Evolutionary conservation across 306 rosid species (phyloP), one percentile per base, ranked within the genome.

Genomic region (Comarum palustre): DNA sequence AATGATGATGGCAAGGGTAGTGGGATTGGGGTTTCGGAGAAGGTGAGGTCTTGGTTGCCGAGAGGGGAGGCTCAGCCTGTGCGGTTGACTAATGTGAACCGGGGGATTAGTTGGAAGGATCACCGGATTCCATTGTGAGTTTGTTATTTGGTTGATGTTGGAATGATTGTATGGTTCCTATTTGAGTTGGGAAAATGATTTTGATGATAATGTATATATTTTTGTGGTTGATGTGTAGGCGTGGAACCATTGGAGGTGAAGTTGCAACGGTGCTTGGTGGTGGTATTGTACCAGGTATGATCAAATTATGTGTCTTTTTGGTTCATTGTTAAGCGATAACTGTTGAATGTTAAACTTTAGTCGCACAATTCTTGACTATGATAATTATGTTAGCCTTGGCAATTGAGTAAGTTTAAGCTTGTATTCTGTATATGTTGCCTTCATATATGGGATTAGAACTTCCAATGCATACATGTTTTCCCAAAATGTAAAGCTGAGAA

Each of bases 261-360:
- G 85, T 93, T 73, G 81, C 88, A 13, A 81, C 79, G 34, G 97
- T 93, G 76, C 97, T 93, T 72, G 97, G 98, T 45, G 98, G 98
- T 69, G 98, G 98, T 64, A 85, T 93, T 80, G 96, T 93, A 14
- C 98, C 93, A 87, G 98, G 98, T 93, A 69, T 29, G 73, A 0
- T 71, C 64, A 52, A 51, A 71, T 79, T 63, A 8, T 51, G 70
- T 73, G 0, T 71, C 50, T 62, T 47, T 31, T 36, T 25, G 9
- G 15, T 27, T 25, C 20, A 27, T 34, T 25, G 2, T 39, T 39
- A 39, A 39, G 42, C 8, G 61, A 14, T 34, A 24, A 61, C 47
- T 54, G 13, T 75, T 65, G 64, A 76, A 47, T 54, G 54, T 58
- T 1, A 46, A 64, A 32, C 20, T 25, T 68, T 61, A 73, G 38